Conservation (phyloP, 305 asterid species). For the Solanum hybrid region DNA sequence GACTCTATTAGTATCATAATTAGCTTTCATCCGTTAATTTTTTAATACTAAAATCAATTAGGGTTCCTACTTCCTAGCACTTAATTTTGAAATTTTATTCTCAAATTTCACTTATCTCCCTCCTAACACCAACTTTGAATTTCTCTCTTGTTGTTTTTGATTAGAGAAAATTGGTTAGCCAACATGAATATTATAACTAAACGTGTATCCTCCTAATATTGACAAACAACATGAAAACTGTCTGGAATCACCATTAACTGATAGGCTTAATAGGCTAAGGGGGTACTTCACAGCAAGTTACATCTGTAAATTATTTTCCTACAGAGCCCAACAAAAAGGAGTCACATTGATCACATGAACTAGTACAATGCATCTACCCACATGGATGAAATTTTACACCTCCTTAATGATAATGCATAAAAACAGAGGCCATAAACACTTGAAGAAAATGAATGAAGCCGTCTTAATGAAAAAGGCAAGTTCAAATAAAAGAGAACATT, state of each 20-base stretch:
- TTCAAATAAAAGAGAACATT: background rate
- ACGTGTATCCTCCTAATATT: background rate
- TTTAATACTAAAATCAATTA: background rate
- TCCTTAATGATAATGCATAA: background rate
- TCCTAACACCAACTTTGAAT: background rate
- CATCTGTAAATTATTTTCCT: background rate
- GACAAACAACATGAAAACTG: background rate
- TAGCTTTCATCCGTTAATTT: background rate
- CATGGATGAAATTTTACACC: background rate
- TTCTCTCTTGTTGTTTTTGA: background rate
- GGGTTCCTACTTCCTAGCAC: background rate
- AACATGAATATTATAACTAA: background rate
- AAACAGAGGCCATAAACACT: background rate
- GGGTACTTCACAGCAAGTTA: background rate
- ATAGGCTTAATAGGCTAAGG: background rate
- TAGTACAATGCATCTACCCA: background rate
- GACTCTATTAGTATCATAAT: background rate
- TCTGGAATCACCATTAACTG: background rate
- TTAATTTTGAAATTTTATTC: background rate
- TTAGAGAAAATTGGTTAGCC: background rate
- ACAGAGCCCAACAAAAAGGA: background rate
- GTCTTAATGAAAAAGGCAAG: background rate
- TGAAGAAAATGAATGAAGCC: background rate
- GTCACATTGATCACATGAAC: background rate
- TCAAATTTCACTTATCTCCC: background rate